Percentiles rank a stretch among this genome's conserved stretches.
Conservation (phyloP, 345 rosid genomes). For the Trapa incisa region DNA sequence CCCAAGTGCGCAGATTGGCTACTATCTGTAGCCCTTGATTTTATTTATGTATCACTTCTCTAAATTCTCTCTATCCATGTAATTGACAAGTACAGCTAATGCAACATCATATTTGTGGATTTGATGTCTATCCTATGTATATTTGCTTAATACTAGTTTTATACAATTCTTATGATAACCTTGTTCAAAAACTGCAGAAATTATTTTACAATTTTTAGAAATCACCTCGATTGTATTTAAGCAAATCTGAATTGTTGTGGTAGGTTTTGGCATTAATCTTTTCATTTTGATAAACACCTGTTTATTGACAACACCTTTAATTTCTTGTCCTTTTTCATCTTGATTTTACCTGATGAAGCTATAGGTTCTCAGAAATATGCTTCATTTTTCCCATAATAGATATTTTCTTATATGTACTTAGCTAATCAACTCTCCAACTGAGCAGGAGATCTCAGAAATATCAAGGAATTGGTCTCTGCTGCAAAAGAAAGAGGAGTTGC, state of each 20-base stretch:
- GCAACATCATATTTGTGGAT: no score
- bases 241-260: not conserved
- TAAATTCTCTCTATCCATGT: not conserved
- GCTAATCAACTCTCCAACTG: constrained; percentile 5
- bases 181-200: not conserved
- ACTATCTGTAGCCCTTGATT: not conserved
- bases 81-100: no score
- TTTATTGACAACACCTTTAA: not conserved
- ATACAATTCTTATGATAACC: not conserved
- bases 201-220: not conserved
- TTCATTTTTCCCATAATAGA: not conserved
- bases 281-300: not conserved
- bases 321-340: not conserved
- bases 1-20: not conserved
- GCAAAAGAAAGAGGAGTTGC: constrained; percentile 36
- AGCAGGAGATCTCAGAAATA: constrained; percentile 64
- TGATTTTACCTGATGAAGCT: not conserved
- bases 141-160: not conserved
- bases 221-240: not conserved
- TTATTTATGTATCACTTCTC: not conserved
- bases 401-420: not conserved
- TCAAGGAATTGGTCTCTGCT: constrained; percentile 45
- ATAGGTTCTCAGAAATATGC: not conserved
- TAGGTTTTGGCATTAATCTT: not conserved
- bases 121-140: not conserved